A percentile compares a stretch with the other conserved stretches of the same genome.
phyloP scores from a whole-genome alignment of 1,284 basidiomycete genomes.

The Sphagnurus paluster region DNA sequence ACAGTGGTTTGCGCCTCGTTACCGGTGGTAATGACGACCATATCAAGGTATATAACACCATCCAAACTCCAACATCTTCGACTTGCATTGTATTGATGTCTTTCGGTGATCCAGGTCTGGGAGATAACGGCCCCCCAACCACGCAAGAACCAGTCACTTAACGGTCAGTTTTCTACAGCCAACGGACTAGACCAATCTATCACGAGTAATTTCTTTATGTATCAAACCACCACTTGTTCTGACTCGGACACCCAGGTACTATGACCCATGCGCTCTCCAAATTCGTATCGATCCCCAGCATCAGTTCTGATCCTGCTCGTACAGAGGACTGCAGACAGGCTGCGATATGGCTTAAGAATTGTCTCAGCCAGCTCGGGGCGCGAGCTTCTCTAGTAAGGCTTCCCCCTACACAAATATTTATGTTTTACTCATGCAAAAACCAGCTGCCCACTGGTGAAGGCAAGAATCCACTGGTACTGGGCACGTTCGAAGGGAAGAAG shows the following conservation, averaged over 20 bases:
- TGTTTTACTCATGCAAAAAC: too few species aligned
- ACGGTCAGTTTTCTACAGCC: not conserved
- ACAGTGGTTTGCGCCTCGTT: constrained; percentile 50
- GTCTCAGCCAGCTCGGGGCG: constrained; percentile 84
- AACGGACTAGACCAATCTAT: constrained; percentile 5
- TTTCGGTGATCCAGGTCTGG: constrained; percentile 55
- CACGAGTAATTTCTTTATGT: constrained; percentile 6
- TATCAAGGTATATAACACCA: constrained; percentile 61
- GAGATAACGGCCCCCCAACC: constrained; percentile 39
- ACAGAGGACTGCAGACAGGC: constrained; percentile 92
- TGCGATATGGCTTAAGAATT: constrained; percentile 88
- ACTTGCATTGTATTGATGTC: not conserved
- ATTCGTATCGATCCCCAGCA: constrained; percentile 86
- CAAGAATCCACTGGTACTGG: constrained; percentile 83
- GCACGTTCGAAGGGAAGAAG: constrained; percentile 75
- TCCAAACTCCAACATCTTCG: not conserved
- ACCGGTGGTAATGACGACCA: constrained; percentile 86
- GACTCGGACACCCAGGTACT: constrained; percentile 43
- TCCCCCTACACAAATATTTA: not conserved
- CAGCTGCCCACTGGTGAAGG: constrained; percentile 67
- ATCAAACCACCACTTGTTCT: not conserved
- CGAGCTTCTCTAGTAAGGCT: constrained; percentile 65
- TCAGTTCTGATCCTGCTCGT: constrained; percentile 69
- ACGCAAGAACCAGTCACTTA: constrained; percentile 10
- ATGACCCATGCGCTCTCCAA: constrained; percentile 77